Evolutionary conservation across 306 rosid species (phyloP), one percentile per base, ranked within the genome.

Genomic region (Neltuma alba): DNA sequence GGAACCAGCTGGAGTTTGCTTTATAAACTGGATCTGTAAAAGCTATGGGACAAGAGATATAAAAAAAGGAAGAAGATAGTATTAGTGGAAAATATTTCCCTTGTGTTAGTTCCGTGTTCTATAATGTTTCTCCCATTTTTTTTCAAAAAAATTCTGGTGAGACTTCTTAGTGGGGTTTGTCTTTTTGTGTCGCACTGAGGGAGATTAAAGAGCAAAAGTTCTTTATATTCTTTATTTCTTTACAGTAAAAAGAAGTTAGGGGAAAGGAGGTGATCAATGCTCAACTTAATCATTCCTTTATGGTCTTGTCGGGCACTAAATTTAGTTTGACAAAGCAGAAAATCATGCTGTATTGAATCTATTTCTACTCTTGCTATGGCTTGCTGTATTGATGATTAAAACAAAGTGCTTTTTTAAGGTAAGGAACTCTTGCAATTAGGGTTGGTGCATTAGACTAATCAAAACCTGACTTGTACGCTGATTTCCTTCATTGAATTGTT

Each of bases 21-120:
- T 89, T 88, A 76, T 80, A 71, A 61, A 81, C 74, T 87, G 91
- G 94, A 91, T 94, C 93, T 86, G 82, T 77, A 87, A 31, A 86
- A 81, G 81, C 77, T 48, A 79, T 78, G 38, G 62, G 55, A 84
- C 74, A 68, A 70, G 57, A 85, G 74, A 79, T 74, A 69, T 37
- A 20, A 18, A 18, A 18, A 48, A 62, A 28, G 18, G n/a, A 30
- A 72, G 73, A 79, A 71, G 66, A 67, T 78, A 71, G 79, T 60
- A 81, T 75, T 75, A 77, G 77, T 81, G 82, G 82, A 57, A 82
- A 86, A 68, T 58, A 50, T 79, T 77, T 77, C 76, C 37, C 61
- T 48, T 30, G 63, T 75, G 74, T 64, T 83, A 76, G 87, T 88
- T 90, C 83, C 97, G 92, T 94, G 91, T 82, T 86, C 80, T 74